Percentiles rank a stretch among this genome's conserved stretches.
Conservation (phyloP, 257 asterid genomes). For the Pogostemon cablin region DNA sequence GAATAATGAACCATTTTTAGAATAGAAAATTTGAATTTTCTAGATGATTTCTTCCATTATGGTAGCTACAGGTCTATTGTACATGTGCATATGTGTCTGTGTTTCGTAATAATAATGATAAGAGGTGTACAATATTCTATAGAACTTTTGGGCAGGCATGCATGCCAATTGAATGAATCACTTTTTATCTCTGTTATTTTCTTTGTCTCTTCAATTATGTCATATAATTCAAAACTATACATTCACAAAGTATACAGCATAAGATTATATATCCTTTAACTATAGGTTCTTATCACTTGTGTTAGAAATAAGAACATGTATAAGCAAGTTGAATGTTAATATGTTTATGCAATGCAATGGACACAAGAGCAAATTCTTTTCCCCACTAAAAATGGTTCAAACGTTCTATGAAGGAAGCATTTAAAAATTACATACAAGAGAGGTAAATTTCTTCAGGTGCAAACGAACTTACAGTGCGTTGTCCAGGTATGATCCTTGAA, state of each 20-base stretch:
- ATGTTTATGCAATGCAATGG: background rate
- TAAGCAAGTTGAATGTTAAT: background rate
- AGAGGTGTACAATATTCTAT: background rate
- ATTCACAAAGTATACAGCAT: background rate
- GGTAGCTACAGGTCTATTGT: background rate
- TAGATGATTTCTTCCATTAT: background rate
- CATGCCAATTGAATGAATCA: background rate
- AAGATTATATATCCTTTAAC: background rate
- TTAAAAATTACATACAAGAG: background rate
- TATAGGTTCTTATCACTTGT: background rate
- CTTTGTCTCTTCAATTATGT: background rate
- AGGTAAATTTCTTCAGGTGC: slow-evolving; percentile 21
- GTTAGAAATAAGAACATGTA: background rate
- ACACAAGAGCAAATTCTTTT: slow-evolving; percentile 18
- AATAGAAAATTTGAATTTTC: background rate
- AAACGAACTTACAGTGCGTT: slow-evolving; percentile 68
- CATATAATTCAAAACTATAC: background rate
- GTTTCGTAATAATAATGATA: background rate
- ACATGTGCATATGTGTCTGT: background rate
- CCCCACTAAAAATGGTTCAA: background rate
- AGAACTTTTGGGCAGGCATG: background rate
- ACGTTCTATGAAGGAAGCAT: background rate
- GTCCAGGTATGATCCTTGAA: slow-evolving; percentile 78
- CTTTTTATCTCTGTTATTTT: background rate
- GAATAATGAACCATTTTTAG: background rate